phyloP scores from a whole-genome alignment of 2,329 filamentous ascomycete genomes.

The Calonectria hongkongensis region DNA sequence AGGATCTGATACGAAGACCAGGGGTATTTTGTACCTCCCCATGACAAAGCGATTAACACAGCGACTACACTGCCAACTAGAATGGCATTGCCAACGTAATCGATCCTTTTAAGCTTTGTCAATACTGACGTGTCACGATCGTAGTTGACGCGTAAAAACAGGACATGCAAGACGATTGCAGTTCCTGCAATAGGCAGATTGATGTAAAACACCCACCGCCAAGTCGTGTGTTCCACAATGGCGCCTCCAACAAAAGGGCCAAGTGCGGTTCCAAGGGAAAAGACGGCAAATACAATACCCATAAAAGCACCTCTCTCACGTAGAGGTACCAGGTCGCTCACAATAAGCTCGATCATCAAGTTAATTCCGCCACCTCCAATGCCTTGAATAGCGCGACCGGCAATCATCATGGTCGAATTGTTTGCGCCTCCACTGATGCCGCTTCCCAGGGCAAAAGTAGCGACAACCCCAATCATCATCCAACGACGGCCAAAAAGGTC shows the following conservation, averaged over 20 bases:
- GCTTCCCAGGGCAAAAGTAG: constrained; percentile 52
- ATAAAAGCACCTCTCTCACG: constrained; percentile 66
- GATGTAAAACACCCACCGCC: constrained; percentile 68
- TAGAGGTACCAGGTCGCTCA: constrained; percentile 69
- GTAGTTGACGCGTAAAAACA: constrained; percentile 49
- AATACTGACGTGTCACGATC: not conserved
- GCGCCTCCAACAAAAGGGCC: constrained; percentile 59
- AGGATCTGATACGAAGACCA: not conserved
- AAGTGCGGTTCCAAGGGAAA: constrained; percentile 57
- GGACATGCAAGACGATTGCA: constrained; percentile 45
- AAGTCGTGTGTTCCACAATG: constrained; percentile 55
- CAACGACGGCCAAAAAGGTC: constrained; percentile 70
- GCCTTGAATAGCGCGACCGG: constrained; percentile 68
- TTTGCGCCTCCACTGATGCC: constrained; percentile 49
- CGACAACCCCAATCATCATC: constrained; percentile 56
- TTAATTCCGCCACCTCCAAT: constrained; percentile 60
- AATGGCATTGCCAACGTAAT: not conserved
- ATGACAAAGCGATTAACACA: not conserved
- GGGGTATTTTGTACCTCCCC: not conserved
- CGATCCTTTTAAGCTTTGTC: not conserved
- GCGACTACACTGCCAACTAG: not conserved
- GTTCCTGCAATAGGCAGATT: constrained; percentile 58
- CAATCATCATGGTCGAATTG: constrained; percentile 65
- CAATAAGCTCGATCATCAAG: constrained; percentile 56
- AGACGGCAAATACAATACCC: constrained; percentile 56